A percentile compares a stretch with the other conserved stretches of the same genome.
Conservation (phyloP, 2,329 filamentous ascomycete genomes). For the Pyrenochaeta sp. region DNA sequence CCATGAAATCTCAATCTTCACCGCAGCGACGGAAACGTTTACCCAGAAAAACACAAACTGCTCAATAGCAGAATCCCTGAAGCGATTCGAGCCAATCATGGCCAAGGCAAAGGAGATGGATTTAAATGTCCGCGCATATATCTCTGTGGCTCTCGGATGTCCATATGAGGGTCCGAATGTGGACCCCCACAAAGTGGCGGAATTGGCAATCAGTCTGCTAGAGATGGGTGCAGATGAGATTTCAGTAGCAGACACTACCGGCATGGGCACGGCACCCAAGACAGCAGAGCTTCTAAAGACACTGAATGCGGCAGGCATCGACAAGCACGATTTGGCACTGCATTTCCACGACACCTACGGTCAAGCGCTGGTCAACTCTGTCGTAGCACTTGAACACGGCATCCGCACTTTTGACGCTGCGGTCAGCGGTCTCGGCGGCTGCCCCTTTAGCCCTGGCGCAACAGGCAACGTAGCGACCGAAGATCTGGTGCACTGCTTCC, state of each 20-base stretch:
- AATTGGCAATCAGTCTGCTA: slow-evolving; percentile 70
- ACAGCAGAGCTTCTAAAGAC: slow-evolving; percentile 72
- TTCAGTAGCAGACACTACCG: slow-evolving; percentile 87
- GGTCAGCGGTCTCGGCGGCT: slow-evolving; percentile 82
- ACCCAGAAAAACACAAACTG: slow-evolving; percentile 85
- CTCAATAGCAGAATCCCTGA: slow-evolving; percentile 76
- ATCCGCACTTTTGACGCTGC: slow-evolving; percentile 81
- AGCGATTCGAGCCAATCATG: slow-evolving; percentile 75
- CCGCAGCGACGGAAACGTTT: slow-evolving; percentile 82
- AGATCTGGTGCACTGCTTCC: slow-evolving; percentile 79
- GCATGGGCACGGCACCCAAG: slow-evolving; percentile 82
- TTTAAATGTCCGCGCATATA: slow-evolving; percentile 77
- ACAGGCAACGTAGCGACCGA: slow-evolving; percentile 89
- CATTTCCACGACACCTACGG: slow-evolving; percentile 93
- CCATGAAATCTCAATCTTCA: slow-evolving; percentile 79
- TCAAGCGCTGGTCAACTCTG: slow-evolving; percentile 82
- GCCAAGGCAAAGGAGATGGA: slow-evolving; percentile 69
- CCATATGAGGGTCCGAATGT: slow-evolving; percentile 75
- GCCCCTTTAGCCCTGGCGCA: slow-evolving; percentile 84
- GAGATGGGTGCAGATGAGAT: slow-evolving; percentile 93
- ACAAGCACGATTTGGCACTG: slow-evolving; percentile 75
- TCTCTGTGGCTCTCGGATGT: slow-evolving; percentile 77
- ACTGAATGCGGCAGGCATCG: slow-evolving; percentile 71
- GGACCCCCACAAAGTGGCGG: slow-evolving; percentile 66
- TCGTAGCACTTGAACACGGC: slow-evolving; percentile 79